Evolutionary conservation across 2,329 filamentous ascomycete genomes (phyloP), one percentile per base, ranked within the genome.

Genomic region (Cercospora sp.): DNA sequence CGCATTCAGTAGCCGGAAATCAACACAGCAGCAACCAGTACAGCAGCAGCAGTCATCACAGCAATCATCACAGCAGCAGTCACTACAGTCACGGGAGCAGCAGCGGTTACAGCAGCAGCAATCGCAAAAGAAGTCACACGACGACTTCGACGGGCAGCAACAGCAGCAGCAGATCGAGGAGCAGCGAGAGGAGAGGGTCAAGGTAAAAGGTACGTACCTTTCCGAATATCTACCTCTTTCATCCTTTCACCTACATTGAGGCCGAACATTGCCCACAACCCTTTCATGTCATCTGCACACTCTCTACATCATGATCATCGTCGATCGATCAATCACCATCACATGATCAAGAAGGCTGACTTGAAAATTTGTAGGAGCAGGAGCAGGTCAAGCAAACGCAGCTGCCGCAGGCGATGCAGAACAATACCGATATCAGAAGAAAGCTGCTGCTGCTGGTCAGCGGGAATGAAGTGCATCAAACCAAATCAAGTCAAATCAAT

Each of bases 1-100:
- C 42, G 74, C 74, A 16, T 79, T 79, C 69, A 77, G 69, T 75
- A 72, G 13, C 75, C 72, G 62, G 78, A 78, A 66, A 71, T 75
- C 63, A 74, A 72, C 20, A 64, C 64, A 23, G 77, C 55, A 59
- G 78, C 63, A 77, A 76, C 28, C 60, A 62, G 23, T 23, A 59
- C 48, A 53, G 48, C 48, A 51, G n/a, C 45, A 53, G 55, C 55
- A 58, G 28, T 20, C 28, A 58, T 33, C 53, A 57, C 23, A 13
- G 2, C 23, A 31, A 8, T 36, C 33, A 8, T 36, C 33, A 36
- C 51, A 33, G n/a, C 26, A n/a, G 53, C 26, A 39, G n/a, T n/a
- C n/a, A 39, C 13, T 13, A 39, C 33, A 28, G 53, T 28, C 13
- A 26, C 53, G 16, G 23, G 26, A 57, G 13, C 48, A 53, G 48